A percentile compares a stretch with the other conserved stretches of the same genome.
Evolutionary conservation across 164 flowering plant species (phyloP).

Genomic region (Santalum album): DNA sequence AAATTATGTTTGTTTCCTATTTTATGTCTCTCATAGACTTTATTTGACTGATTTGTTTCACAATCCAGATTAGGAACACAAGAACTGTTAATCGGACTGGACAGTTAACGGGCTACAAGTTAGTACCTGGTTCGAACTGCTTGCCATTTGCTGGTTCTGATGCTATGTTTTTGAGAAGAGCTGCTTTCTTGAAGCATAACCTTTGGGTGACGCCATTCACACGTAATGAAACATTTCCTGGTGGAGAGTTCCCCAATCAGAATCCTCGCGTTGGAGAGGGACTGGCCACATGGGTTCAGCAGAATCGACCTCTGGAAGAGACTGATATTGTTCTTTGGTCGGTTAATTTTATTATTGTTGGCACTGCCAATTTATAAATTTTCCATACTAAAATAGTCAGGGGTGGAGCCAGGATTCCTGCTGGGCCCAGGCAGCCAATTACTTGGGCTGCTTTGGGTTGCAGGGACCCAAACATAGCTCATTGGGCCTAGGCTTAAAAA

Average conservation of each 20-base stretch:
- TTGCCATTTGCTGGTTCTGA: constrained; percentile 77
- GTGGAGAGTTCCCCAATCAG: constrained; percentile 92
- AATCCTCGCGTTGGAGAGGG: constrained; percentile 87
- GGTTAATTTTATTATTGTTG: constrained; percentile 13
- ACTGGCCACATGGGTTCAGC: constrained; percentile 72
- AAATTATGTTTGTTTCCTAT: background rate
- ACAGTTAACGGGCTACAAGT: constrained; percentile 75
- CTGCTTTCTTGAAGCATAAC: constrained; percentile 81
- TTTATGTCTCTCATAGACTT: constrained; percentile 9
- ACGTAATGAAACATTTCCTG: constrained; percentile 67
- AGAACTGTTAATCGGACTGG: constrained; percentile 80
- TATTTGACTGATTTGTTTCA: background rate
- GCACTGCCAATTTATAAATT: no score
- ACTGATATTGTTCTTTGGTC: constrained; percentile 81
- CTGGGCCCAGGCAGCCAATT: no score
- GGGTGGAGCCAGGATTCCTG: no score
- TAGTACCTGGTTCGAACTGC: constrained; percentile 85
- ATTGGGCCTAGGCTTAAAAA: no score
- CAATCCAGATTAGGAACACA: constrained; percentile 59
- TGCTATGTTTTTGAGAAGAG: constrained; percentile 76
- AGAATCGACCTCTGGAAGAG: constrained; percentile 69
- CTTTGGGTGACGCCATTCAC: constrained; percentile 80
- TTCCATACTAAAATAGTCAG: no score
- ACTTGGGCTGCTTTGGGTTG: no score
- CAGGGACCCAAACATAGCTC: no score